Percentiles rank a stretch among this genome's conserved stretches.
phyloP scores from a whole-genome alignment of 192 early-diverging fungal genomes.

The Coemansia sp. region DNA sequence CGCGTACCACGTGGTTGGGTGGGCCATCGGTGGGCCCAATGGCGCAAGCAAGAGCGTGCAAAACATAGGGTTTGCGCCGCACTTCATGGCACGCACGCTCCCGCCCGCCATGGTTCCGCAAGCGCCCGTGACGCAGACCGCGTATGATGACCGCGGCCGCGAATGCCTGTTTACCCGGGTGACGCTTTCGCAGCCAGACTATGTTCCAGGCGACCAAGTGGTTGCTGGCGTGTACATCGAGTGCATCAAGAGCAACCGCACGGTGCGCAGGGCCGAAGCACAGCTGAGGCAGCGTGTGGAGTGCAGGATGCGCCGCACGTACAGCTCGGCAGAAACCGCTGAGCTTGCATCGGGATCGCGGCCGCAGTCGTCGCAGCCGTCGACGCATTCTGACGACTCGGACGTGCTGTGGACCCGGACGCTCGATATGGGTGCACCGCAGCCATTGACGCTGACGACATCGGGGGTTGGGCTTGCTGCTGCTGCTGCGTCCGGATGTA shows the following conservation, averaged over 20 bases:
- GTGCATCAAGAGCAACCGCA: slow-evolving; percentile 32
- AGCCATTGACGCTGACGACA: slow-evolving; percentile 33
- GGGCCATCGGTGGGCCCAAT: slow-evolving; percentile 14
- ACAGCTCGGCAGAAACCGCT: slow-evolving; percentile 42
- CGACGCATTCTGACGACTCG: slow-evolving; percentile 36
- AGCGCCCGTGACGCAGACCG: slow-evolving; percentile 28
- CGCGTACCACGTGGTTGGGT: slow-evolving; percentile 37
- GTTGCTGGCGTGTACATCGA: slow-evolving; percentile 52
- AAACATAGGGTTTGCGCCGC: slow-evolving; percentile 25
- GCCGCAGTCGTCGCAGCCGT: slow-evolving; percentile 39
- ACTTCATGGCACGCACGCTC: slow-evolving; percentile 11
- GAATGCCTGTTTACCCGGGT: slow-evolving; percentile 42
- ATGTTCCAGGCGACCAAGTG: slow-evolving; percentile 48
- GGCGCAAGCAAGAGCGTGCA: not conserved
- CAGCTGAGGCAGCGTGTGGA: slow-evolving; percentile 50
- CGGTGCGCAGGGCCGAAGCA: slow-evolving; percentile 43
- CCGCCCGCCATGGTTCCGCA: slow-evolving; percentile 11
- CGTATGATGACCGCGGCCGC: slow-evolving; percentile 41
- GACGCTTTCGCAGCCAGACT: slow-evolving; percentile 47
- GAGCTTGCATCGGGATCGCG: slow-evolving; percentile 26
- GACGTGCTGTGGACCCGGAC: slow-evolving; percentile 49
- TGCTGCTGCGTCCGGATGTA: not conserved
- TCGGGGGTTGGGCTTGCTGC: slow-evolving; percentile 35
- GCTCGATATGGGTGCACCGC: slow-evolving; percentile 26
- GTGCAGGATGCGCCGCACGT: slow-evolving; percentile 50